Evolutionary conservation across 441 rosid species (phyloP).

Genomic region (Biscutella laevigata): DNA sequence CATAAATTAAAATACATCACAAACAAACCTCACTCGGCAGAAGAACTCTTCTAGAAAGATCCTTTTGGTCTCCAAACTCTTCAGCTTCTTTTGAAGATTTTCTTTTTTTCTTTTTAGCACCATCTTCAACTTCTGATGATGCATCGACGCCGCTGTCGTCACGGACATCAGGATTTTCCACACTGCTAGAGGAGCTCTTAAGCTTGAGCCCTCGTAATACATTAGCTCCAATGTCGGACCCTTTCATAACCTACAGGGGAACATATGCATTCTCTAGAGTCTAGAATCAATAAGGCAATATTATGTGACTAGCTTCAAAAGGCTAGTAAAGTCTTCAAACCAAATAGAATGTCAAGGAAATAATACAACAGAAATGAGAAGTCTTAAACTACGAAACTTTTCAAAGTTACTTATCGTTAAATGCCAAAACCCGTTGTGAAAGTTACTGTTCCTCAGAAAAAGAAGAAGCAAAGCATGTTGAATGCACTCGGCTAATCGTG

Average conservation of each 20-base stretch:
- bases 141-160: slow-evolving; percentile 23
- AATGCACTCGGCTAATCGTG: slow-evolving; percentile 3
- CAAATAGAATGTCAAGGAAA: slow-evolving; percentile 5
- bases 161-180: slow-evolving; percentile 31
- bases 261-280: neutral
- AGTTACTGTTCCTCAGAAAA: neutral
- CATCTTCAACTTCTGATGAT: slow-evolving; percentile 25
- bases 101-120: slow-evolving; percentile 26
- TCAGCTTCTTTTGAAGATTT: slow-evolving; percentile 19
- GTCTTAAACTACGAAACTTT: neutral
- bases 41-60: slow-evolving; percentile 35
- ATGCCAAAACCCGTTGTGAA: slow-evolving; percentile 7
- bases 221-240: slow-evolving; percentile 40
- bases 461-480: neutral
- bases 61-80: slow-evolving; percentile 34
- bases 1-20: slow-evolving; percentile 6
- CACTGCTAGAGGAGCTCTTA: slow-evolving; percentile 31
- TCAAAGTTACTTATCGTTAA: neutral
- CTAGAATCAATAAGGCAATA: too few relatives aligned
- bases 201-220: slow-evolving; percentile 34
- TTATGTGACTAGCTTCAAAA: neutral
- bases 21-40: slow-evolving; percentile 68
- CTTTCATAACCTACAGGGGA: slow-evolving; percentile 29
- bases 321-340: slow-evolving; percentile 2
- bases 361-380: neutral